Evolutionary conservation across 176 grass and related monocot species (phyloP), one percentile per base, ranked within the genome.

Genomic region (Bolboschoenus planiculmis): DNA sequence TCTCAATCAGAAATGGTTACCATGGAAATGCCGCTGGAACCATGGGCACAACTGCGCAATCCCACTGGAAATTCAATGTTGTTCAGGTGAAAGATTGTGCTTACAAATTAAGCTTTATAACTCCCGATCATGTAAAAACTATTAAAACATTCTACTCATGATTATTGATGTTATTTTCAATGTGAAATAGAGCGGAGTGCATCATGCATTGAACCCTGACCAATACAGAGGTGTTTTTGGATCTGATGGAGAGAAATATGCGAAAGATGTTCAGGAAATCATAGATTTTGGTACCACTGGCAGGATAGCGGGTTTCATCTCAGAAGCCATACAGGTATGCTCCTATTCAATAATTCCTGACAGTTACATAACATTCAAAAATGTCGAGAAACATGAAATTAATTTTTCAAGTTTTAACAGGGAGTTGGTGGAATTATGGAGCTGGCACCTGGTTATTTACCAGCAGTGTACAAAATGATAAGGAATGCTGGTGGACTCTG

Each of bases 1-100:
- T 97, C 57, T 97, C 95, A 0, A 70, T 97, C 53, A 94, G 95
- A 84, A 97, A 97, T 90, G 95, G 83, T 50, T 97, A 97, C 85
- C 95, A 97, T 33, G 92, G 95, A n/a, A 97, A 97, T 91, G 92
- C 95, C n/a, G 92, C 92, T 71, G 92, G 81, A 85, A 97, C 92
- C 79, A 97, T 97, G 95, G 95, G 92, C 40, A 85, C 81, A 56
- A 97, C 95, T 0, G 88, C 91, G 56, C 94, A 94, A 71, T 85
- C 80, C 66, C 92, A 94, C 81, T 97, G 92, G 92, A 97, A 97
- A 90, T 94, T 92, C 60, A 97, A 97, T 82, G 73, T 95, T 85
- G 86, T 90, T 62, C 92, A 97, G 90, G 95, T 92, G 56, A 61
- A 29, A 26, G 24, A 4, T 0, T 2, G 40, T 59, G 33, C 50